Conservation (phyloP, 768 basidiomycete genomes). For the Boletus reticulatus region DNA sequence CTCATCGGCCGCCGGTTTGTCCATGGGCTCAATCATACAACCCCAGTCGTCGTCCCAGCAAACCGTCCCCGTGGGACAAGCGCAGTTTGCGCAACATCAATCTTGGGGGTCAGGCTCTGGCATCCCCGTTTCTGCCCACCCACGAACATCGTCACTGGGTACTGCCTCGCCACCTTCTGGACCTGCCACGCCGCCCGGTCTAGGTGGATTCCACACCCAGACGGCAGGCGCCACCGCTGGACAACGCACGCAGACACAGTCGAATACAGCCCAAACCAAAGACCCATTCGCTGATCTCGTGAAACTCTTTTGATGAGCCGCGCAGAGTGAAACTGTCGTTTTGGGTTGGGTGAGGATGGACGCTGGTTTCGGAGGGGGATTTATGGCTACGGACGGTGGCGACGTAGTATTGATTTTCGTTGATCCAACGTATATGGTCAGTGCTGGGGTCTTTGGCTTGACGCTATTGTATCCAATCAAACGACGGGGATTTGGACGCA, state of each 20-base stretch:
- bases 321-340: no score
- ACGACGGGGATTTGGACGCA: no score
- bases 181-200: slow-evolving; percentile 9
- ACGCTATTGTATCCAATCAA: no score
- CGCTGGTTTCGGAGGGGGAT: no score
- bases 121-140: background rate
- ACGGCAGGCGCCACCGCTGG: slow-evolving; percentile 3
- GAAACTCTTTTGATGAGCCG: slow-evolving; percentile 55
- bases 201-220: slow-evolving; percentile 3
- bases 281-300: slow-evolving; percentile 86
- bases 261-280: slow-evolving; percentile 42
- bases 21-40: slow-evolving; percentile 4
- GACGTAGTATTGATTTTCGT: no score
- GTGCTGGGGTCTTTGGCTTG: no score
- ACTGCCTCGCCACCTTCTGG: slow-evolving; percentile 11
- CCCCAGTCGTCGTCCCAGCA: slow-evolving; percentile 7
- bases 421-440: no score
- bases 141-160: slow-evolving; percentile 11
- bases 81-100: slow-evolving; percentile 17
- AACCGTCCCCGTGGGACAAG: background rate
- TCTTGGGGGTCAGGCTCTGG: background rate
- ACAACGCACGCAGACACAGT: slow-evolving; percentile 24
- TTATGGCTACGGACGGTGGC: no score
- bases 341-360: no score
- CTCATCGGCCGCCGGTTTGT: background rate